phyloP scores from a whole-genome alignment of 208 protist species.

The Herpetomonas samuelpessoai region DNA sequence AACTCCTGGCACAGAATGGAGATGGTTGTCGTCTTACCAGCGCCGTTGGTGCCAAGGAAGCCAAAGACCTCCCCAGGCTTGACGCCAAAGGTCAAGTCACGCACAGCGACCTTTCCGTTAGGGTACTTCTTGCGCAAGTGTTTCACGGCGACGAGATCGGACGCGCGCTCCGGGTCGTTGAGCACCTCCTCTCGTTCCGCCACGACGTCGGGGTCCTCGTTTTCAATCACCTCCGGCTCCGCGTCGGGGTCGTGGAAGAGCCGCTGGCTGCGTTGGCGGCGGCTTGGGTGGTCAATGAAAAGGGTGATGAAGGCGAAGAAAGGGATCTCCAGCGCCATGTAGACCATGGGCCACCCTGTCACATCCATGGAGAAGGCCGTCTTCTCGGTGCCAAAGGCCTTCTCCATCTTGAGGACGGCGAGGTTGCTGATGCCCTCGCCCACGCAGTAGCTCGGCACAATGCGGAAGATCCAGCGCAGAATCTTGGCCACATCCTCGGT shows the following conservation, averaged over 20 bases:
- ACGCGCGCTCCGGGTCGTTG: constrained; percentile 12
- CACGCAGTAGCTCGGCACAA: constrained; percentile 73
- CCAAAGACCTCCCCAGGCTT: constrained; percentile 77
- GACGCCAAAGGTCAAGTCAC: constrained; percentile 70
- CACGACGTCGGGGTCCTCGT: constrained; percentile 40
- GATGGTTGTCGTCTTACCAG: constrained; percentile 88
- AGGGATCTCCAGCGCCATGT: constrained; percentile 55
- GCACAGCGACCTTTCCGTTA: constrained; percentile 65
- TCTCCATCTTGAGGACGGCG: constrained; percentile 20
- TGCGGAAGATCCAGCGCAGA: constrained; percentile 56
- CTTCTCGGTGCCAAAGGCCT: constrained; percentile 23
- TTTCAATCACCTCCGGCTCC: constrained; percentile 23
- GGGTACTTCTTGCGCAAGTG: constrained; percentile 64
- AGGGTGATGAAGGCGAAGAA: constrained; percentile 60
- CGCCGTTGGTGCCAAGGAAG: constrained; percentile 89
- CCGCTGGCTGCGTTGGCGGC: constrained; percentile 25
- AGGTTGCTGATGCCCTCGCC: constrained; percentile 78
- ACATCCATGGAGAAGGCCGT: constrained; percentile 39
- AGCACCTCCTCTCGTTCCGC: constrained; percentile 43
- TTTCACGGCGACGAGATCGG: constrained; percentile 51
- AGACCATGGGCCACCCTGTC: constrained; percentile 51
- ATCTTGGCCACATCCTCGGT: constrained; percentile 35
- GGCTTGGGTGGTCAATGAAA: constrained; percentile 58
- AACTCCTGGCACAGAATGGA: constrained; percentile 82
- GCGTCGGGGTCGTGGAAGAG: constrained; percentile 27